A percentile compares a stretch with the other conserved stretches of the same genome.
These are phyloP conservation scores for Leptographium galeiforme DNA, from an alignment of 2,329 filamentous ascomycete genomes.

Conservation along the genomic window DNA sequence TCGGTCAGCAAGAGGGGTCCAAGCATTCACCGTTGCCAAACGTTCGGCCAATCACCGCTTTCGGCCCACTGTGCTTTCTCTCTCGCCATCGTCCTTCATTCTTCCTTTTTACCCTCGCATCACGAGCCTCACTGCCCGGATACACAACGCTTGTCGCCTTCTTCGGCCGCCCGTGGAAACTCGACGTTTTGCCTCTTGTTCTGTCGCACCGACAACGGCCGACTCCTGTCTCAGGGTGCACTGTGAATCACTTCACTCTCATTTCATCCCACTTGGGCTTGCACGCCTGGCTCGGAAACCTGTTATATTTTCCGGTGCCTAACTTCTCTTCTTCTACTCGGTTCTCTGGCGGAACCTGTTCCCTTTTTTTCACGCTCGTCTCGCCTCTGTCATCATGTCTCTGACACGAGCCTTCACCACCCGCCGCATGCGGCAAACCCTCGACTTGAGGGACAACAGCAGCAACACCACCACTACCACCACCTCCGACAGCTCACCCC, in stretches of 20 bases:
- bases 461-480: slow-evolving; percentile 20
- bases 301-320: not conserved
- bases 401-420: slow-evolving; percentile 61
- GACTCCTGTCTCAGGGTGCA: too few relatives aligned
- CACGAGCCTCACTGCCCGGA: not conserved
- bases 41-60: slow-evolving; percentile 7
- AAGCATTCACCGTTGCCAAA: not conserved
- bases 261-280: too few relatives aligned
- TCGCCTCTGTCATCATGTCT: slow-evolving; percentile 14
- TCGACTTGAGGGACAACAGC: slow-evolving; percentile 19
- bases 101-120: not conserved
- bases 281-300: too few relatives aligned
- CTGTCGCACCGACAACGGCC: too few relatives aligned
- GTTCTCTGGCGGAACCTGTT: not conserved
- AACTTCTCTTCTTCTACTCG: not conserved
- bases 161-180: not conserved
- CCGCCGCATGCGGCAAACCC: slow-evolving; percentile 46
- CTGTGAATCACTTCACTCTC: too few relatives aligned
- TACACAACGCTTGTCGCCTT: not conserved
- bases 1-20: slow-evolving; percentile 8
- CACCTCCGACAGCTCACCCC: slow-evolving; percentile 22
- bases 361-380: not conserved
- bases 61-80: not conserved
- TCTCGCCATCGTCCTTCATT: not conserved
- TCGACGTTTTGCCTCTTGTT: not conserved